phyloP scores from a whole-genome alignment of 2,329 filamentous ascomycete species.

The Macrophomina pseudophaseolina region DNA sequence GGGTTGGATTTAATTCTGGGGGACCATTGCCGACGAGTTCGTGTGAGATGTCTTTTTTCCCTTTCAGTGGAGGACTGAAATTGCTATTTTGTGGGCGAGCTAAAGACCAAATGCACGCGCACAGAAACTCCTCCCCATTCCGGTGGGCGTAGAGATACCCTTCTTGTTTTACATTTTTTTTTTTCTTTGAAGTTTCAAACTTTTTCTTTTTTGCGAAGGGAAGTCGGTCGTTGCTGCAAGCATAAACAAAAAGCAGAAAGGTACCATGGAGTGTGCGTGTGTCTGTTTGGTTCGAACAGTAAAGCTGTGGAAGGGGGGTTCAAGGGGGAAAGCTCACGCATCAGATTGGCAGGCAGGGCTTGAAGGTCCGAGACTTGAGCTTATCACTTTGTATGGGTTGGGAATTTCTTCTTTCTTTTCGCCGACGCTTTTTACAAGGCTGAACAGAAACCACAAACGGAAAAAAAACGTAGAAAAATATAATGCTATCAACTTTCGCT shows the following conservation, averaged over 20 bases:
- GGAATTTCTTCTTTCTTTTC: not conserved
- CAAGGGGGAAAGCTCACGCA: not conserved
- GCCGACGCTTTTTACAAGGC: not conserved
- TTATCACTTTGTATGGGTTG: not conserved
- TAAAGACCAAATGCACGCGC: not conserved
- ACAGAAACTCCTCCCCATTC: slow-evolving; percentile 23
- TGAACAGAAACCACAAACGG: slow-evolving; percentile 2
- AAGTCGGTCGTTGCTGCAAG: slow-evolving; percentile 20
- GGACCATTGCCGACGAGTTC: not conserved
- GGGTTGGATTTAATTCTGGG: slow-evolving; percentile 17
- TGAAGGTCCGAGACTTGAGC: slow-evolving; percentile 22
- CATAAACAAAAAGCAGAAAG: slow-evolving; percentile 17
- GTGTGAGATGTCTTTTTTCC: slow-evolving; percentile 2
- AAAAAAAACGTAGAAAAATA: slow-evolving; percentile 15
- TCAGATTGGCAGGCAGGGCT: slow-evolving; percentile 24
- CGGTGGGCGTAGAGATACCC: slow-evolving; percentile 28
- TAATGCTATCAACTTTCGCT: slow-evolving; percentile 15
- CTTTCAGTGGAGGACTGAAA: slow-evolving; percentile 18
- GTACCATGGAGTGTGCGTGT: not conserved
- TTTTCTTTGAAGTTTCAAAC: slow-evolving; percentile 7
- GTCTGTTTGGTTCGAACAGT: not conserved
- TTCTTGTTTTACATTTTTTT: slow-evolving; percentile 24
- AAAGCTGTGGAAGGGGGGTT: not conserved
- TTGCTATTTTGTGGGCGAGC: slow-evolving; percentile 24
- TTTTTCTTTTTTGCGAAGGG: slow-evolving; percentile 13